Base-by-base conservation (phyloP, 345 rosid genomes). In the Luvunga scandens region DNA sequence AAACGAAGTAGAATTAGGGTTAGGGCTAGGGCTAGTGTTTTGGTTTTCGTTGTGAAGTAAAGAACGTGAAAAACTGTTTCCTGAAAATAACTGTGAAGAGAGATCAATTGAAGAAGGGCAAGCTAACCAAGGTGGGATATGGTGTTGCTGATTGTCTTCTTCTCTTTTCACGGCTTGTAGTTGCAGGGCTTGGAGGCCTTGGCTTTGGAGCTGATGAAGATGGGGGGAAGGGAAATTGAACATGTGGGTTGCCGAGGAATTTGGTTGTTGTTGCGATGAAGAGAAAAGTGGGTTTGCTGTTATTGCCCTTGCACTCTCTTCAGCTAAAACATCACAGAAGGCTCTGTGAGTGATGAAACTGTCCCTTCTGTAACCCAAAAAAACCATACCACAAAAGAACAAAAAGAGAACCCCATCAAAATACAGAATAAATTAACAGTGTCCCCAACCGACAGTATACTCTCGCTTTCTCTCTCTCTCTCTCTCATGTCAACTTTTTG, bases 261-360 rank as follows among this genome's bases (percentile, higher is more conserved):
- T 66, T n/a, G 61, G 31, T 39, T 25, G 81, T 19, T 82, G 85
- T 18, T 53, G 57, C 57, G 76, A 45, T 36, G 83, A 72, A 63
- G 78, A 36, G 74, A 75, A 73, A 42, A 77, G 66, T 59, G 85
- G 81, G 62, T 80, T 83, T 25, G 76, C 66, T 18, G 84, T 57
- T 14, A 67, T 81, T 13, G 85, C 68, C 77, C 85, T 85, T 24
- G 77, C 88, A 62, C 77, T 83, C 66, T 90, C 93, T 53, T 88
- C 87, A 2, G 89, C 84, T 60, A 88, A 80, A 66, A 88, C 86
- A 55, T 90, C 91, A 66, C 93, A 90, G 81, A 90, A 90, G 13
- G 93, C 93, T 75, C 91, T 84, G 75, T 90, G 93, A 7, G 93
- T 90, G 84, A 85, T 83, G 83, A 88, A 90, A 83, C 93, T 90